A percentile compares a stretch with the other conserved stretches of the same genome.
These are phyloP conservation scores for Lophium mytilinum DNA, from an alignment of 495 filamentous ascomycete genomes.

Conservation along the genomic window DNA sequence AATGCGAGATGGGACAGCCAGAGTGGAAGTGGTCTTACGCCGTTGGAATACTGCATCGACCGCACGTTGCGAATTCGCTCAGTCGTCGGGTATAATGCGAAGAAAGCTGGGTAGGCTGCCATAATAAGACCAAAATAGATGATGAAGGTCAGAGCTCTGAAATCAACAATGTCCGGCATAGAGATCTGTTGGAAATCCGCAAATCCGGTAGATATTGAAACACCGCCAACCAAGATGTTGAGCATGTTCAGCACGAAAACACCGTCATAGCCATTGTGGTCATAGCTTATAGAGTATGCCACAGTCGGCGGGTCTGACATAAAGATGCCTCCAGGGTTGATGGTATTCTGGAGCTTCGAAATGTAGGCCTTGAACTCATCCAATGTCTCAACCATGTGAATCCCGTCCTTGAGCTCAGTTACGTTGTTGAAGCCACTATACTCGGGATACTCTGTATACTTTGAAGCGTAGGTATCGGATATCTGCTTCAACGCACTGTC, in stretches of 20 bases:
- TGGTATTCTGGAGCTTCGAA: slow-evolving; percentile 48
- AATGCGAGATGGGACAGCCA: slow-evolving; percentile 71
- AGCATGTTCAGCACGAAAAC: slow-evolving; percentile 66
- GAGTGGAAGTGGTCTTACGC: slow-evolving; percentile 60
- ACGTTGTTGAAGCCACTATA: too few species aligned
- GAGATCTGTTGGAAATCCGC: slow-evolving; percentile 65
- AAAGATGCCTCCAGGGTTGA: slow-evolving; percentile 71
- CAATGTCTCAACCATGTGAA: slow-evolving; percentile 56
- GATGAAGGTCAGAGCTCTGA: slow-evolving; percentile 58
- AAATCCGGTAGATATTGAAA: slow-evolving; percentile 58
- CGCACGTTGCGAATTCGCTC: slow-evolving; percentile 71
- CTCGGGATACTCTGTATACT: too few species aligned
- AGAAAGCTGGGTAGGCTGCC: slow-evolving; percentile 71
- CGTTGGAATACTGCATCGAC: slow-evolving; percentile 60
- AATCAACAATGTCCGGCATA: slow-evolving; percentile 50
- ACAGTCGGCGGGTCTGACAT: slow-evolving; percentile 44
- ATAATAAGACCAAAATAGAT: slow-evolving; percentile 72
- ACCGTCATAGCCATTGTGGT: slow-evolving; percentile 43
- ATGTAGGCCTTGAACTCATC: slow-evolving; percentile 62
- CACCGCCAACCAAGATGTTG: slow-evolving; percentile 55
- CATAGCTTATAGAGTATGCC: slow-evolving; percentile 54
- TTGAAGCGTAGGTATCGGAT: too few species aligned
- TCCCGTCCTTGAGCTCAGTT: background rate
- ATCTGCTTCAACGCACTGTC: slow-evolving; percentile 4
- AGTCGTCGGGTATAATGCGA: slow-evolving; percentile 74